A percentile compares a stretch with the other conserved stretches of the same genome.
Conservation (phyloP, 257 asterid genomes). For the Ilex asprella region DNA sequence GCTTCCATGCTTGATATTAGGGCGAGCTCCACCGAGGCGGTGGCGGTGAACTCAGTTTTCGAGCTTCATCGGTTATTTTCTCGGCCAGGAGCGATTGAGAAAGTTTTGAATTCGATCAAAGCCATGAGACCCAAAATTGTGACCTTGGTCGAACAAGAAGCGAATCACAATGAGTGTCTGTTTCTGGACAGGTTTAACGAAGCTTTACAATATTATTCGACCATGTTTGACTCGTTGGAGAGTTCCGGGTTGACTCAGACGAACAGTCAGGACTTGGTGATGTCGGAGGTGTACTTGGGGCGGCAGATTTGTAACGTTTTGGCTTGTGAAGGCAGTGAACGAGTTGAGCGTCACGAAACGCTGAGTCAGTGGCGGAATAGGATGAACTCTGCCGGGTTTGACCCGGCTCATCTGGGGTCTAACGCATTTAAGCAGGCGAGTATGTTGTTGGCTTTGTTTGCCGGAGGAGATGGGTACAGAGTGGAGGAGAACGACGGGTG, state of each 20-base stretch:
- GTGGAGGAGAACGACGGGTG: slow-evolving; percentile 84
- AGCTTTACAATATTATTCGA: slow-evolving; percentile 75
- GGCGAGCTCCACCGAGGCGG: slow-evolving; percentile 41
- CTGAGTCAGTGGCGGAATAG: slow-evolving; percentile 65
- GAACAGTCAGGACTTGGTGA: slow-evolving; percentile 46
- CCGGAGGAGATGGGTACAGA: slow-evolving; percentile 74
- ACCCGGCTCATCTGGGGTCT: slow-evolving; percentile 66
- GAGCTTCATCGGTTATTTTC: slow-evolving; percentile 65
- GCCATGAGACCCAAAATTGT: slow-evolving; percentile 56
- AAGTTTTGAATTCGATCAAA: slow-evolving; percentile 46
- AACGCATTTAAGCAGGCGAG: slow-evolving; percentile 90
- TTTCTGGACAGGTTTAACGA: slow-evolving; percentile 78
- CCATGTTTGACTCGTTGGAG: slow-evolving; percentile 89
- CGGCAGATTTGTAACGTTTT: slow-evolving; percentile 86
- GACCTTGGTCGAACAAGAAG: slow-evolving; percentile 78
- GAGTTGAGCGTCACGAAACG: slow-evolving; percentile 82
- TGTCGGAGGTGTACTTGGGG: slow-evolving; percentile 77
- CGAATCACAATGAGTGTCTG: slow-evolving; percentile 54
- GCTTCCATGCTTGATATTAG: slow-evolving; percentile 40
- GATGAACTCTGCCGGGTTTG: slow-evolving; percentile 57
- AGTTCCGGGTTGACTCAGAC: slow-evolving; percentile 46
- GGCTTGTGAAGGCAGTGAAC: slow-evolving; percentile 70
- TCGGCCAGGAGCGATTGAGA: slow-evolving; percentile 47
- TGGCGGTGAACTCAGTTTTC: slow-evolving; percentile 78
- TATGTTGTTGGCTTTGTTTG: slow-evolving; percentile 60